Evolutionary conservation across 2,329 filamentous ascomycete species (phyloP), one percentile per base, ranked within the genome.

Genomic region (Colletotrichum incanum): DNA sequence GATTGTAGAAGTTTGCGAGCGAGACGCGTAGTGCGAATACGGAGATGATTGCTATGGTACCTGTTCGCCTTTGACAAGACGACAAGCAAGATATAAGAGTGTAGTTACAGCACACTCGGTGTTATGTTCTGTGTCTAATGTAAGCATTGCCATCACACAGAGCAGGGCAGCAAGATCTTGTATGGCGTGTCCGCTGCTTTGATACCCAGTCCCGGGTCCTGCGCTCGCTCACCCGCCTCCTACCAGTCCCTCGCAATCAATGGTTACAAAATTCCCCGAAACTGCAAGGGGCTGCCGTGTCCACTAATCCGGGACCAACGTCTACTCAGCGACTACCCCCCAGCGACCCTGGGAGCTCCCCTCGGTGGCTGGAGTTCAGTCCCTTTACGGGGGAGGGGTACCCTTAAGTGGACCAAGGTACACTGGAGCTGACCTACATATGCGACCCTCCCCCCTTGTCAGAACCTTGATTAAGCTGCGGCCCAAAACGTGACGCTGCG

Each of bases 391-490:
- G 34, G 34, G 34, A 37, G 34, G 34, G 34, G 34, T 49, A 49
- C 45, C 45, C 45, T 49, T 43, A 18, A 43, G 11, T 18, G 41
- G 41, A 11, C 16, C 41, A 43, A 20, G 41, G 41, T 43, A 3
- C 41, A 43, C 41, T 37, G 16, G 41, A 43, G 20, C 47, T 23
- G 47, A 8, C 34, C 34, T 37, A 37, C 34, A 37, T 5, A 37
- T 37, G 34, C 34, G 28, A 31, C 37, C 14, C n/a, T 1, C 16
- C 4, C 47, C 45, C 67, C 67, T 12, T 66, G 62, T 70, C 52
- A 66, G 62, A 54, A 70, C 45, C 54, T 66, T 70, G 62, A 52
- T 60, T 23, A 52, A 43, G 23, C 34, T 52, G 54, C 54, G 37
- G 23, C 12, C 37, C 37, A 23, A 37, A 41, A 52, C 50, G 39